phyloP scores from a whole-genome alignment of 345 rosid species.

The Sonneratia caseolaris region DNA sequence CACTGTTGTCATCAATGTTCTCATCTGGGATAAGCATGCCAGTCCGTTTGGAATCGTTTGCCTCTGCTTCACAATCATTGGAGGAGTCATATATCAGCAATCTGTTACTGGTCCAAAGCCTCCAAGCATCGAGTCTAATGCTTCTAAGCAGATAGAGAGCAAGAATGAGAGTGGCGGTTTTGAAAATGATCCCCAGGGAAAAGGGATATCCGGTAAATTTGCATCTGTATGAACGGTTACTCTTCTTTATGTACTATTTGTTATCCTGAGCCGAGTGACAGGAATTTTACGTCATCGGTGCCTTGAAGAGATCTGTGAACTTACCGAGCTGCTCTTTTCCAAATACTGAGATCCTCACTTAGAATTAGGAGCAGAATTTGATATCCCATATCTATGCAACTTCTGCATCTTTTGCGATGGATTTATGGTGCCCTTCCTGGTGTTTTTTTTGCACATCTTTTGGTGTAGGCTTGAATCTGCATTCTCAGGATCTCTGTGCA shows the following conservation, averaged over 20 bases:
- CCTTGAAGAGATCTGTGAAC: not conserved
- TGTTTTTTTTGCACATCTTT: not conserved
- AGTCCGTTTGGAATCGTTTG: constrained; percentile 81
- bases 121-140: constrained; percentile 25
- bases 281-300: not conserved
- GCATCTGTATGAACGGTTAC: constrained; percentile 31
- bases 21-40: constrained; percentile 97
- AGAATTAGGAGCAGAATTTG: not conserved
- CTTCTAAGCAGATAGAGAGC: constrained; percentile 21
- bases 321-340: not conserved
- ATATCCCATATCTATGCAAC: not conserved
- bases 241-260: constrained; percentile 8
- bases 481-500: not conserved
- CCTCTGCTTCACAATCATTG: constrained; percentile 70
- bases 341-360: not conserved
- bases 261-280: constrained; percentile 1
- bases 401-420: not conserved
- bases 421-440: not conserved
- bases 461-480: not conserved
- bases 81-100: constrained; percentile 95
- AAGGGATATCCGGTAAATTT: constrained; percentile 25
- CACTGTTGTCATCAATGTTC: constrained; percentile 82
- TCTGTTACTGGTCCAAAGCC: constrained; percentile 47
- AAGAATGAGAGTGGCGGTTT: constrained; percentile 29
- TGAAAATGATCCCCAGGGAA: constrained; percentile 32